Evolutionary conservation across 169 alveolate genomes (phyloP), one percentile per base, ranked within the genome.

Genomic region (Eimeria acervulina): DNA sequence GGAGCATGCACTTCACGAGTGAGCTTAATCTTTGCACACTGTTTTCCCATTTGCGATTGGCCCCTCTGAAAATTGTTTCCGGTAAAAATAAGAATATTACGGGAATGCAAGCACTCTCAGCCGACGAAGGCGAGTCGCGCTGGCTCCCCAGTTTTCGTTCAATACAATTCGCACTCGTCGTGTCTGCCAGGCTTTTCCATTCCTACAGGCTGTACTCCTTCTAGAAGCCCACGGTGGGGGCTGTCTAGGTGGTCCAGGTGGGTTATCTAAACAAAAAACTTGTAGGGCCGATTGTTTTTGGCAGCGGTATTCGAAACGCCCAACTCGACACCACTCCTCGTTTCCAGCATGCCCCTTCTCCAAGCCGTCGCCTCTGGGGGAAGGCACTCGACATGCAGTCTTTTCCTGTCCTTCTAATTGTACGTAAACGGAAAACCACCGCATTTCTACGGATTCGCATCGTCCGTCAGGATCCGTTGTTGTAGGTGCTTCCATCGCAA

Each of bases 251-350:
- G 1, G 28, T 52, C 61, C 61, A 84, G 26, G 40, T 0, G 78
- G 80, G 1, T 2, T 19, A 31, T 59, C 40, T 3, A 84, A 21
- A 36, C 93, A 84, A 0, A 84, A 84, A 7, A 84, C 93, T 59
- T 84, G 93, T 13, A 84, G 23, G 8, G 93, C 76, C 13, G n/a
- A 7, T 31, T 17, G 3, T 2, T 21, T 10, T 42, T 33, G 3
- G 59, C 93, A 84, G 31, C 80, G 93, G 44, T 84, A 33, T 38
- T 84, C 93, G 55, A 84, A 84, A n/a, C 80, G 33, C 42, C 93
- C 93, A 0, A 84, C 93, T 15, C 5, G 36, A 36, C 93, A 84
- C 93, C 74, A 52, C 28, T 23, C 13, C 36, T 51, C 78, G 23
- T 26, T 51, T 59, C n/a, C 78, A n/a, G 8, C 55, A 36, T 4